Evolutionary conservation across 2,329 filamentous ascomycete genomes (phyloP).

Genomic region (Periglandula ipomoeae): DNA sequence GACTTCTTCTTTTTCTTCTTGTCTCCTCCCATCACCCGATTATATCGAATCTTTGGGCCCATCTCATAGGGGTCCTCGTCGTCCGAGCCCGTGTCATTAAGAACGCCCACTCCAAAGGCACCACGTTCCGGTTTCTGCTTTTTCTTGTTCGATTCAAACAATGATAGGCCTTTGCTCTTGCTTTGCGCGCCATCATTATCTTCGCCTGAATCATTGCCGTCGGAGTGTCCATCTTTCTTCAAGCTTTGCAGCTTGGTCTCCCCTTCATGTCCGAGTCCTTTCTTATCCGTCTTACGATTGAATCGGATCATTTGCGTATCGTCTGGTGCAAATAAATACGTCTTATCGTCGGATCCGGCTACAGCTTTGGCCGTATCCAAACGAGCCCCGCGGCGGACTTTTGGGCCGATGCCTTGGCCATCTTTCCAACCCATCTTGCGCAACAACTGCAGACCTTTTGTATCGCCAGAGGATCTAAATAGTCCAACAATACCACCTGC

Average conservation of each 20-base stretch:
- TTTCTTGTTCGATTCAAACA: constrained; percentile 29
- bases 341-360: constrained; percentile 32
- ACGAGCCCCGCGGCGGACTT: constrained; percentile 64
- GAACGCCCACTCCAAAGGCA: constrained; percentile 76
- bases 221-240: constrained; percentile 25
- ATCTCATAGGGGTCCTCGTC: constrained; percentile 93
- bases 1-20: constrained; percentile 63
- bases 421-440: constrained; percentile 94
- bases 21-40: constrained; percentile 68
- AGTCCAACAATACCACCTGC: constrained; percentile 57
- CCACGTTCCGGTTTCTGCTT: constrained; percentile 45
- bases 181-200: constrained; percentile 10
- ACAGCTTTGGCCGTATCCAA: constrained; percentile 39
- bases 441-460: constrained; percentile 76
- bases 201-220: constrained; percentile 37
- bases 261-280: constrained; percentile 59
- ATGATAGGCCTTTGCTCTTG: constrained; percentile 7
- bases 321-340: constrained; percentile 76
- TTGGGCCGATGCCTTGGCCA: constrained; percentile 87
- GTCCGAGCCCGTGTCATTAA: constrained; percentile 91
- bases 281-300: constrained; percentile 55
- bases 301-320: constrained; percentile 63
- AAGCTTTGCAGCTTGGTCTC: constrained; percentile 42
- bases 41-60: constrained; percentile 84
- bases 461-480: constrained; percentile 65